Percentiles rank a stretch among this genome's conserved stretches.
phyloP scores from a whole-genome alignment of 352 stramenopile species.

The Pythium aristosporum region DNA sequence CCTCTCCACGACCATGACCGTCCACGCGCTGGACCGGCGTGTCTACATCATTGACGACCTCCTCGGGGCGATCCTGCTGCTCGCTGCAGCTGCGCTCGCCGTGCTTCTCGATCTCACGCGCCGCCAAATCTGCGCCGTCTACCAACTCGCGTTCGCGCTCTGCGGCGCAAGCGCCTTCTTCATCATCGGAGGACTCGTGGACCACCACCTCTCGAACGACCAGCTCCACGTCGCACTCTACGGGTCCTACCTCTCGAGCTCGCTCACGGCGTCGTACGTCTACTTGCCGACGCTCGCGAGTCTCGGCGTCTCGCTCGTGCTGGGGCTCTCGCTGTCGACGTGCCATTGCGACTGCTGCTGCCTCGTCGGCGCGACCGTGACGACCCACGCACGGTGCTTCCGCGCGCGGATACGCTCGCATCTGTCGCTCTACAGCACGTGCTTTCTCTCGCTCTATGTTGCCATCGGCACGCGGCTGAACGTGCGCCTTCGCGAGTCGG shows the following conservation, averaged over 20 bases:
- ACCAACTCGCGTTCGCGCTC: slow-evolving; percentile 72
- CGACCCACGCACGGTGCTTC: slow-evolving; percentile 54
- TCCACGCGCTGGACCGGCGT: slow-evolving; percentile 23
- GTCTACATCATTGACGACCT: slow-evolving; percentile 80
- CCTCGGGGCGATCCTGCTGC: slow-evolving; percentile 58
- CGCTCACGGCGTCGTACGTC: slow-evolving; percentile 56
- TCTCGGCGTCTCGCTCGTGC: slow-evolving; percentile 35
- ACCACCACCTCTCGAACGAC: slow-evolving; percentile 71
- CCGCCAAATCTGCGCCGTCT: slow-evolving; percentile 59
- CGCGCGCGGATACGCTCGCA: slow-evolving; percentile 45
- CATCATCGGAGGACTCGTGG: slow-evolving; percentile 65
- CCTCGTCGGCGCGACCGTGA: slow-evolving; percentile 32
- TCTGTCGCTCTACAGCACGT: slow-evolving; percentile 48
- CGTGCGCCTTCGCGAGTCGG: slow-evolving; percentile 60
- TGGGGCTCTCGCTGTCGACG: slow-evolving; percentile 46
- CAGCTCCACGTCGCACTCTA: slow-evolving; percentile 72
- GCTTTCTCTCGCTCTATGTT: slow-evolving; percentile 47
- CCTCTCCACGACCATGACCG: slow-evolving; percentile 1
- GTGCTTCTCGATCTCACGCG: slow-evolving; percentile 70
- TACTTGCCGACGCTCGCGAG: slow-evolving; percentile 52
- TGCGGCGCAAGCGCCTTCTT: slow-evolving; percentile 50
- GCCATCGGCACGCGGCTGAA: slow-evolving; percentile 70
- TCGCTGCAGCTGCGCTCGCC: slow-evolving; percentile 44
- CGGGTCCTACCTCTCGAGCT: slow-evolving; percentile 49
- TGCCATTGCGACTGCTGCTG: slow-evolving; percentile 78